Evolutionary conservation across 2,329 filamentous ascomycete genomes (phyloP).

Genomic region (Colletotrichum trifolii): DNA sequence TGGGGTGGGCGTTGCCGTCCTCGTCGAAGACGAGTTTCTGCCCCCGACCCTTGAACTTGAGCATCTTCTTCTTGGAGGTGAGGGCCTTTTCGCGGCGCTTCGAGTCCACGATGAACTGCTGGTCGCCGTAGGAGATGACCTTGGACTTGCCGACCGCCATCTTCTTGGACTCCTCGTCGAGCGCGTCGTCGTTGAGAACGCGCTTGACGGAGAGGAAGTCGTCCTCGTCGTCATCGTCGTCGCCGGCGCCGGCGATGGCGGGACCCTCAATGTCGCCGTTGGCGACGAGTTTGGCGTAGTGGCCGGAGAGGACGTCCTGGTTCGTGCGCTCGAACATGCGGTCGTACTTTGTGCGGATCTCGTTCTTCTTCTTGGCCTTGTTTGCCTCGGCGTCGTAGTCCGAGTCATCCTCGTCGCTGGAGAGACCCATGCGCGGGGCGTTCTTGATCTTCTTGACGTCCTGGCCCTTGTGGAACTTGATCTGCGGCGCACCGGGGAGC

Average conservation of each 20-base stretch:
- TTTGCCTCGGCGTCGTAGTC: conserved; percentile 58
- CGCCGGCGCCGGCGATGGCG: conserved; percentile 47
- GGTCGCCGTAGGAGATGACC: conserved; percentile 74
- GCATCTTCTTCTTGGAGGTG: conserved; percentile 91
- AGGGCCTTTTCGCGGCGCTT: conserved; percentile 96
- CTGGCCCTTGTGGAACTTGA: conserved; percentile 92
- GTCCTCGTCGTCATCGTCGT: conserved; percentile 73
- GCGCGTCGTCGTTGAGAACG: conserved; percentile 78
- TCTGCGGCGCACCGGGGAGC: conserved; percentile 89
- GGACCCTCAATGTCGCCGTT: conserved; percentile 64
- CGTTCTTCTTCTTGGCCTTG: conserved; percentile 71
- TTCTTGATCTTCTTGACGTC: conserved; percentile 91
- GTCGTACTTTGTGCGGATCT: conserved; percentile 93
- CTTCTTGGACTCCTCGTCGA: conserved; percentile 61
- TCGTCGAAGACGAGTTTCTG: conserved; percentile 92
- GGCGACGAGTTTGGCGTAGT: conserved; percentile 88
- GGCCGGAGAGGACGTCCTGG: conserved; percentile 92
- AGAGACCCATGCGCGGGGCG: conserved; percentile 76
- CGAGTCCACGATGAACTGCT: conserved; percentile 87
- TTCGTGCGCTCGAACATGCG: conserved; percentile 98
- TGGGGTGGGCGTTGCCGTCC: conserved; percentile 83
- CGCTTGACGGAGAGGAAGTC: conserved; percentile 93
- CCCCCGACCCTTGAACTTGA: conserved; percentile 89
- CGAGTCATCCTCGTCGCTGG: conserved; percentile 68
- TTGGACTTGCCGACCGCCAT: conserved; percentile 57